Evolutionary conservation across 306 rosid genomes (phyloP).

Genomic region (Rubus idaeus): DNA sequence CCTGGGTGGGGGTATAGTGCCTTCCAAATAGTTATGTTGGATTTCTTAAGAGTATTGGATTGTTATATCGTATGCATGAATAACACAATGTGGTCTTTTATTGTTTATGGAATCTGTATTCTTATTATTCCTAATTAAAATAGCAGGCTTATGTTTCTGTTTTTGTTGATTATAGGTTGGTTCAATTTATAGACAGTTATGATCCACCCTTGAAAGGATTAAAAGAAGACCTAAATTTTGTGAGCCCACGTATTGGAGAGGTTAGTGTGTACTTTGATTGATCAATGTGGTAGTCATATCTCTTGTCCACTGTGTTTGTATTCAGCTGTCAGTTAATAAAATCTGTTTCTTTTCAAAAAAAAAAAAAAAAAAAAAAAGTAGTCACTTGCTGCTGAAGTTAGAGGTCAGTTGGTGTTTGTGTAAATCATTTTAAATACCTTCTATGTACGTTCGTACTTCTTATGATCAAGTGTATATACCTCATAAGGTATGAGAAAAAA

Average conservation of each 20-base stretch:
- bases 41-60: neutral
- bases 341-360: too few species aligned
- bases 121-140: slow-evolving; percentile 9
- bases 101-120: neutral
- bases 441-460: neutral
- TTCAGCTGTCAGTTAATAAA: too few species aligned
- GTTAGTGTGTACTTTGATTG: slow-evolving; percentile 48
- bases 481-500: neutral
- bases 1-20: neutral
- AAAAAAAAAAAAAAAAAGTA: neutral
- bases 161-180: slow-evolving; percentile 61
- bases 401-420: neutral
- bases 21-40: neutral
- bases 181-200: slow-evolving; percentile 88
- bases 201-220: slow-evolving; percentile 96
- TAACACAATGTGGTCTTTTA: neutral
- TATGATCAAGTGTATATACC: neutral
- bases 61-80: neutral
- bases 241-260: slow-evolving; percentile 99
- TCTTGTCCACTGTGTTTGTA: too few species aligned
- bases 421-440: neutral
- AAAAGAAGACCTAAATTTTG: slow-evolving; percentile 94
- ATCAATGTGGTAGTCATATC: neutral
- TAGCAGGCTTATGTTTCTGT: slow-evolving; percentile 26
- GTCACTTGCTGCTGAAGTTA: neutral